Percentiles rank a stretch among this genome's conserved stretches.
Conservation (phyloP, 441 rosid species). For the Biscutella laevigata region DNA sequence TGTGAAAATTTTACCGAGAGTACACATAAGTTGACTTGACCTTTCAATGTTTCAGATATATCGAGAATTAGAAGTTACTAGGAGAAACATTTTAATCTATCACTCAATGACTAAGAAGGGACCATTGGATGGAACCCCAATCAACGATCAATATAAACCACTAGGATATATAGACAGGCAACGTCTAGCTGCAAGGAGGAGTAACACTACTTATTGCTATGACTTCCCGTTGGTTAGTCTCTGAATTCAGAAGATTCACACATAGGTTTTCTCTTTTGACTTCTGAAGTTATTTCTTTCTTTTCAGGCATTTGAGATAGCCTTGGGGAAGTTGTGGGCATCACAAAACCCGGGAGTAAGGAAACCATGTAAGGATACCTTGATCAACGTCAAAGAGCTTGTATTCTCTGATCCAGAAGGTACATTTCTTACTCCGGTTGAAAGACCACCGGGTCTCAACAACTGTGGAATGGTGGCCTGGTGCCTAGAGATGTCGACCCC, state of each 20-base stretch:
- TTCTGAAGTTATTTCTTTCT: slow-evolving; percentile 10
- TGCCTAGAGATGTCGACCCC: slow-evolving; percentile 84
- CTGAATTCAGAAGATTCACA: slow-evolving; percentile 9
- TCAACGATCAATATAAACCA: slow-evolving; percentile 64
- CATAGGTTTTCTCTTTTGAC: background rate
- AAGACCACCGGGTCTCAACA: slow-evolving; percentile 71
- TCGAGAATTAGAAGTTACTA: slow-evolving; percentile 72
- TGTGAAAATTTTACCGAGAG: background rate
- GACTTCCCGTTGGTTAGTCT: slow-evolving; percentile 88
- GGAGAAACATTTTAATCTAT: slow-evolving; percentile 48
- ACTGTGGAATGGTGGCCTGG: slow-evolving; percentile 99
- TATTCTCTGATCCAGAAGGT: slow-evolving; percentile 62
- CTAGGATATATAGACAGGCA: slow-evolving; percentile 68
- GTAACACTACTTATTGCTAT: slow-evolving; percentile 90
- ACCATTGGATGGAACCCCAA: slow-evolving; percentile 59
- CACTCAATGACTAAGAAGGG: slow-evolving; percentile 58
- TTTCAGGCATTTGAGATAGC: slow-evolving; percentile 92
- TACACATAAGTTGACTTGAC: background rate
- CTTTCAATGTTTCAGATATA: slow-evolving; percentile 56
- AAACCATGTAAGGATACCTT: slow-evolving; percentile 45
- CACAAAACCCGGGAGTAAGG: slow-evolving; percentile 42
- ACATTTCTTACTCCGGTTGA: slow-evolving; percentile 58
- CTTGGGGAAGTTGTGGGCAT: slow-evolving; percentile 68
- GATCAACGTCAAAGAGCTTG: slow-evolving; percentile 66
- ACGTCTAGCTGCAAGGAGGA: slow-evolving; percentile 80